Evolutionary conservation across 768 basidiomycete genomes (phyloP).

Genomic region (Fomitopsis pulvina): DNA sequence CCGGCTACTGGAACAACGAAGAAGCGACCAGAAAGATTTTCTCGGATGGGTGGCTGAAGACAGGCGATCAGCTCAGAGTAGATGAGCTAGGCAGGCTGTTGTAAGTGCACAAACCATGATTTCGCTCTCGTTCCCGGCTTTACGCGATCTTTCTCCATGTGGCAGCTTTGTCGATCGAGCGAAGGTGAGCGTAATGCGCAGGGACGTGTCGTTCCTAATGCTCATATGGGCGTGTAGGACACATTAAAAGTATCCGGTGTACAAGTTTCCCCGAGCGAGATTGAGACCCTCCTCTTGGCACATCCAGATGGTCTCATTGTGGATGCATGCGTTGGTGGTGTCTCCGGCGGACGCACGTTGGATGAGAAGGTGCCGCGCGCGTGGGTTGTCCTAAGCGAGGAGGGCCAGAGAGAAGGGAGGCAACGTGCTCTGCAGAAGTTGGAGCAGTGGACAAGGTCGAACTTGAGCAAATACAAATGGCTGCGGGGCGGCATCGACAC

Average conservation of each 20-base stretch:
- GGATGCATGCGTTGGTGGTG: constrained; percentile 70
- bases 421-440: constrained; percentile 37
- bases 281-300: constrained; percentile 57
- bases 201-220: neutral
- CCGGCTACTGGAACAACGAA: constrained; percentile 72
- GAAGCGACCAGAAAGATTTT: constrained; percentile 64
- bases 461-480: constrained; percentile 73
- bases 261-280: constrained; percentile 78
- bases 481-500: constrained; percentile 65
- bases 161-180: constrained; percentile 65
- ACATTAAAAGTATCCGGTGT: constrained; percentile 74
- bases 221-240: constrained; percentile 37
- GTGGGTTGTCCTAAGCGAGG: constrained; percentile 63
- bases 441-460: constrained; percentile 53
- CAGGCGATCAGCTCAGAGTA: constrained; percentile 64
- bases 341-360: constrained; percentile 58
- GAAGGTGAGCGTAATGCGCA: constrained; percentile 40
- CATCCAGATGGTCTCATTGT: constrained; percentile 56
- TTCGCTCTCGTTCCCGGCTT: neutral
- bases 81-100: constrained; percentile 59
- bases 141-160: neutral
- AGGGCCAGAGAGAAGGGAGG: constrained; percentile 45
- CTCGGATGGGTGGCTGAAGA: constrained; percentile 64
- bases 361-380: constrained; percentile 76
- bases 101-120: constrained; percentile 44